Evolutionary conservation across 2,329 filamentous ascomycete genomes (phyloP).

Genomic region (Fusarium sororula): DNA sequence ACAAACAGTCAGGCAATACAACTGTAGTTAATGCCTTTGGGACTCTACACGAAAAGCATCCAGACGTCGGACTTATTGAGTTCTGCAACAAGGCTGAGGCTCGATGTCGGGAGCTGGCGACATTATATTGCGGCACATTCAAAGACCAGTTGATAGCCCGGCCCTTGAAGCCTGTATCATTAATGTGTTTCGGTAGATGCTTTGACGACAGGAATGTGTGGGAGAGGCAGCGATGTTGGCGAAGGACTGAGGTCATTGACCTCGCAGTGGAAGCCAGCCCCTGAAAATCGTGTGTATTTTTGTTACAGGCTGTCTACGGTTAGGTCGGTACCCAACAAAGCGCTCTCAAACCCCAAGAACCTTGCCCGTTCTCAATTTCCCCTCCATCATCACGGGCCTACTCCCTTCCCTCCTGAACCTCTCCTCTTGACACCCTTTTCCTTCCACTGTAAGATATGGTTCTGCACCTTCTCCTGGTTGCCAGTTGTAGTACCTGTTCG

Average conservation of each 20-base stretch:
- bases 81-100: no score
- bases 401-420: neutral
- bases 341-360: rapidly evolving
- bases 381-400: neutral
- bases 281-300: neutral
- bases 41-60: no score
- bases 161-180: rapidly evolving
- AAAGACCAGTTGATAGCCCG: rapidly evolving
- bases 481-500: neutral
- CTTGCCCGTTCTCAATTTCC: neutral
- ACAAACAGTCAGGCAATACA: no score
- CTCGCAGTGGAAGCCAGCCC: neutral
- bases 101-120: no score
- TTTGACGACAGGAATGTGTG: neutral
- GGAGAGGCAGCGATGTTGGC: neutral
- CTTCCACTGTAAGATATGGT: neutral
- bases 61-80: no score
- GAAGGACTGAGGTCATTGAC: neutral
- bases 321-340: neutral
- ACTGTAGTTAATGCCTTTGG: no score
- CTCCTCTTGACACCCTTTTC: neutral
- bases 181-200: neutral
- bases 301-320: neutral
- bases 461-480: neutral
- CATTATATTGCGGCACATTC: no score